These are phyloP conservation scores for Hypoxylon sp. DNA, from an alignment of 2,329 filamentous ascomycete species.

Conservation along the genomic window DNA sequence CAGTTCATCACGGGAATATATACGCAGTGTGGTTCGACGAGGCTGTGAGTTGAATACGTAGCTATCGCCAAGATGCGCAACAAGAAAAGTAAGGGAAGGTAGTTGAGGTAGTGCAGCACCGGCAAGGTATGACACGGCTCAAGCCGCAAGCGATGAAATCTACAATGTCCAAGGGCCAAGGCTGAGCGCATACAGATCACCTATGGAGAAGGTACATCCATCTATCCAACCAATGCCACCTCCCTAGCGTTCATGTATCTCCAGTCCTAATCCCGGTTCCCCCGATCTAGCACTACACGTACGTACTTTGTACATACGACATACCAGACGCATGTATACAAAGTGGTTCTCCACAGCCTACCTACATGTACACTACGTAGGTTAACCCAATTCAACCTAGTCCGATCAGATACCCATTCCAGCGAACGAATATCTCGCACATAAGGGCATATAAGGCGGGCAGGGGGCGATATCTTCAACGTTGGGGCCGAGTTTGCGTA, in stretches of 20 bases:
- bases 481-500: background rate
- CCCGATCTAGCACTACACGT: constrained; percentile 9
- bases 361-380: too few species aligned
- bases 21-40: background rate
- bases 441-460: constrained; percentile 4
- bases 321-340: constrained; percentile 3
- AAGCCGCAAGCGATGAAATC: constrained; percentile 28
- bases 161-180: too few species aligned
- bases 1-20: background rate
- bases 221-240: background rate
- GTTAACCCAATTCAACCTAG: too few species aligned
- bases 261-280: constrained; percentile 6
- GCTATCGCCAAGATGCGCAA: constrained; percentile 1
- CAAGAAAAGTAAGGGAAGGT: background rate
- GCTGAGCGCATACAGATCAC: constrained; percentile 22
- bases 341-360: constrained; percentile 10
- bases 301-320: constrained; percentile 13
- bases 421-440: constrained; percentile 6
- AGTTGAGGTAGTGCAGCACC: constrained; percentile 14
- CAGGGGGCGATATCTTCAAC: background rate
- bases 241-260: too few species aligned
- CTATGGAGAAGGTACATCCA: constrained; percentile 12
- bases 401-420: constrained; percentile 8
- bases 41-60: constrained; percentile 18
- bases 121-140: constrained; percentile 14